phyloP scores from a whole-genome alignment of 495 filamentous ascomycete genomes.

The Penicillium lividum region DNA sequence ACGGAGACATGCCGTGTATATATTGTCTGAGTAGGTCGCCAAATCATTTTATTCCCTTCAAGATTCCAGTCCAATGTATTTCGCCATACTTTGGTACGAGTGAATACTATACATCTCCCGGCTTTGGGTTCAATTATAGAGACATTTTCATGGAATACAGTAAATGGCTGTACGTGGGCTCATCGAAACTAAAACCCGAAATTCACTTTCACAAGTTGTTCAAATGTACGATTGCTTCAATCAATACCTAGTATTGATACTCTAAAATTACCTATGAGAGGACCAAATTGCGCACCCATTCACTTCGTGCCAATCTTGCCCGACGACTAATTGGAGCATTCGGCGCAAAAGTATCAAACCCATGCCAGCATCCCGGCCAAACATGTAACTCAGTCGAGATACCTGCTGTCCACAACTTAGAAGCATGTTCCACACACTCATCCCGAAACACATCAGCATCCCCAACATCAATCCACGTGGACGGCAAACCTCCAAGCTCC shows the following conservation, averaged over 20 bases:
- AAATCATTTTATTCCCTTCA: conserved; percentile 9
- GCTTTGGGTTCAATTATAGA: not conserved
- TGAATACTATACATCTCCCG: not conserved
- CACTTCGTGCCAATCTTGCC: not conserved
- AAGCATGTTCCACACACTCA: conserved; percentile 43
- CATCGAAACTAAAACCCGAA: too few relatives aligned
- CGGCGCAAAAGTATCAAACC: conserved; percentile 35
- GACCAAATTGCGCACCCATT: conserved; percentile 3
- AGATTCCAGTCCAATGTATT: not conserved
- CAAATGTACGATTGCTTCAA: too few relatives aligned
- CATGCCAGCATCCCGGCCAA: conserved; percentile 51
- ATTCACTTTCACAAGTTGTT: too few relatives aligned
- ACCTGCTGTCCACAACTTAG: conserved; percentile 33
- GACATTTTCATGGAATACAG: too few relatives aligned
- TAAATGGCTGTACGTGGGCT: too few relatives aligned
- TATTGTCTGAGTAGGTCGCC: conserved; percentile 43
- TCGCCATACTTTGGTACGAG: not conserved
- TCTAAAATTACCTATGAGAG: too few relatives aligned
- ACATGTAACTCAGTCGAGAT: conserved; percentile 51
- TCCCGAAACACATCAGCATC: conserved; percentile 40
- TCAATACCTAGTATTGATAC: too few relatives aligned
- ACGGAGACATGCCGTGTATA: conserved; percentile 46
- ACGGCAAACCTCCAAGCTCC: conserved; percentile 21
- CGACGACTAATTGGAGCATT: not conserved
- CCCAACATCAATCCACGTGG: conserved; percentile 29